phyloP scores from a whole-genome alignment of 208 protist species.

The Sergeia podlipaevii region DNA sequence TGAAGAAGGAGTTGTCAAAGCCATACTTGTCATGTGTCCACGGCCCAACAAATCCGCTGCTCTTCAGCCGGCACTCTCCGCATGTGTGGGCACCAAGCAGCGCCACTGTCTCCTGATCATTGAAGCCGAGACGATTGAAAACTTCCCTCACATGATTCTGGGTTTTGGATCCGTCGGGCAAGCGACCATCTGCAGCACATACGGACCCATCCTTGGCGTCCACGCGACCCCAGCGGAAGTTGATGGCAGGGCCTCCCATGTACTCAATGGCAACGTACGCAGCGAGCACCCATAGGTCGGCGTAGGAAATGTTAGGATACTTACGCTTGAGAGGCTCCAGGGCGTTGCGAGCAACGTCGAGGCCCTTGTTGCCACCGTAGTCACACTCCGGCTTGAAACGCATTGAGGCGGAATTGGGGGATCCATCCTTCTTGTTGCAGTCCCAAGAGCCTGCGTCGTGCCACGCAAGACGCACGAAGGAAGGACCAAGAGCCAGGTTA shows the following conservation, averaged over 20 bases:
- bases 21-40: conserved; percentile 89
- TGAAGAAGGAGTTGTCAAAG: conserved; percentile 94
- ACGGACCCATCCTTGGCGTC: conserved; percentile 69
- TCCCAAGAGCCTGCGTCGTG: conserved; percentile 73
- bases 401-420: conserved; percentile 73
- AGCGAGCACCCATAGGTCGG: conserved; percentile 91
- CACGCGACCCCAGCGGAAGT: conserved; percentile 76
- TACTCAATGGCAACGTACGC: conserved; percentile 89
- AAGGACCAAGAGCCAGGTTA: conserved; percentile 46
- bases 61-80: conserved; percentile 86
- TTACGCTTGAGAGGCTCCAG: conserved; percentile 89
- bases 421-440: conserved; percentile 52
- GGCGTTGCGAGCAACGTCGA: conserved; percentile 68
- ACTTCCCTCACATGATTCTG: conserved; percentile 80
- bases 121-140: conserved; percentile 92
- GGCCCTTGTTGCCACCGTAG: conserved; percentile 84
- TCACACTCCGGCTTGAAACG: conserved; percentile 73
- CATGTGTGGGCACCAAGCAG: conserved; percentile 91
- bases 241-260: conserved; percentile 88
- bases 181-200: conserved; percentile 75
- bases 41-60: conserved; percentile 82
- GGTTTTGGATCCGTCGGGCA: conserved; percentile 82
- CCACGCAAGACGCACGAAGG: conserved; percentile 75
- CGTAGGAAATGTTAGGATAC: conserved; percentile 89
- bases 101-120: conserved; percentile 92